Conservation (phyloP, 2,329 filamentous ascomycete genomes). For the Sclerotinia glacialis region DNA sequence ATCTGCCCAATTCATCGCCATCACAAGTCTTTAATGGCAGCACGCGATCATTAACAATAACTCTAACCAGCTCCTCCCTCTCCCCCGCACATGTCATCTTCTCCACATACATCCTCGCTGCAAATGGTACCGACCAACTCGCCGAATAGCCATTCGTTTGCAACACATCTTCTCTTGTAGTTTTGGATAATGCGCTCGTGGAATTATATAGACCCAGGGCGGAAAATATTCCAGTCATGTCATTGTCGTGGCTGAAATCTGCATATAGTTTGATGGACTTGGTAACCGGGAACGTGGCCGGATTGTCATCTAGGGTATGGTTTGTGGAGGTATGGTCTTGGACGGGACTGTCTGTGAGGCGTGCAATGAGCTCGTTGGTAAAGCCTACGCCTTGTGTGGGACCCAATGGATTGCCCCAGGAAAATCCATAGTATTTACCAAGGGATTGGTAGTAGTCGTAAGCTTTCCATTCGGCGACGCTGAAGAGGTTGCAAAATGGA, state of each 20-base stretch:
- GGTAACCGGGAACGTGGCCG: constrained; percentile 69
- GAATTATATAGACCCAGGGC: constrained; percentile 76
- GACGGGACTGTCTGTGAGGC: constrained; percentile 68
- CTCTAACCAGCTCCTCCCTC: constrained; percentile 69
- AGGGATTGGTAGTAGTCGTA: constrained; percentile 82
- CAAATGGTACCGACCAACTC: constrained; percentile 80
- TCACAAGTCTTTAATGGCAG: constrained; percentile 68
- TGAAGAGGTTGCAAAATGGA: constrained; percentile 75
- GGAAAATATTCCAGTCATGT: constrained; percentile 72
- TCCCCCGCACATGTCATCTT: constrained; percentile 67
- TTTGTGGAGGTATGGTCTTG: constrained; percentile 74
- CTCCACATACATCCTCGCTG: constrained; percentile 78
- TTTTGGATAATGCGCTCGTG: constrained; percentile 53
- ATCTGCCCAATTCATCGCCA: constrained; percentile 68
- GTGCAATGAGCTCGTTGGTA: constrained; percentile 81
- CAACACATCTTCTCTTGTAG: constrained; percentile 48
- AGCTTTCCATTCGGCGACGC: constrained; percentile 65
- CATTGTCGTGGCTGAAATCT: constrained; percentile 91
- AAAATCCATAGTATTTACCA: constrained; percentile 81
- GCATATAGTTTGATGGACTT: constrained; percentile 64
- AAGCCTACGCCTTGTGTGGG: constrained; percentile 85
- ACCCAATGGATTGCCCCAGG: constrained; percentile 72
- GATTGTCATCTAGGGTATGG: constrained; percentile 66
- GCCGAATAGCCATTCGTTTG: constrained; percentile 68
- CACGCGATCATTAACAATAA: constrained; percentile 82